Evolutionary conservation across 208 protist genomes (phyloP), one percentile per base, ranked within the genome.

Genomic region (Trypanosomatidae sp.): DNA sequence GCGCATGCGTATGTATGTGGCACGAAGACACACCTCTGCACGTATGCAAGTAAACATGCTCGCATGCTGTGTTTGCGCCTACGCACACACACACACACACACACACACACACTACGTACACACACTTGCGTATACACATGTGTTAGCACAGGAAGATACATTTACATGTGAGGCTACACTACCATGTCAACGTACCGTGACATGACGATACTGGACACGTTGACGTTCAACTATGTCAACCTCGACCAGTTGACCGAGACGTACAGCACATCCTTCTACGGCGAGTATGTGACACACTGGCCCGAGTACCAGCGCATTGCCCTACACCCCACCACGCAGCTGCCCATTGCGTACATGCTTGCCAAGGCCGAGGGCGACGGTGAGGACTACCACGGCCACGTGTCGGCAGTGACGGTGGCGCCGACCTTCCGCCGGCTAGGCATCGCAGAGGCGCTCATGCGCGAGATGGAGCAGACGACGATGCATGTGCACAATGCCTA

Each of bases 321-420:
- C 18, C 71, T 94, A 18, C 84, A 92, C 55, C 68, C 92, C 6
- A 80, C 78, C 3, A 92, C 75, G 11, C 87, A 91, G 7, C 66
- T 87, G 26, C 48, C 71, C 16, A 98, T 98, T 94, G 96, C 86
- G 1, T 98, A 98, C 71, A 89, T 95, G 18, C 71, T 99, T 32
- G 97, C 96, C 8, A 99, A 99, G 68, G 94, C 79, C 21, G 96
- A 99, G 56, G 96, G 93, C 5, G 40, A 74, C 18, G 92, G 76
- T 5, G 74, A 97, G 40, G 68, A 96, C 35, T 97, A 88, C 68
- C 96, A 99, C 66, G 97, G 97, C 1, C 98, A 99, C 62, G 95
- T 99, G 8, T 99, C 97, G 6, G 97, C 97, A 5, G 72, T 99
- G 1, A 99, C 97, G 0, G 97, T 99, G 4, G 89, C 95, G 26